A percentile compares a stretch with the other conserved stretches of the same genome.
Conservation (phyloP, 1,284 basidiomycete genomes). For the Omphalotus olearius region DNA sequence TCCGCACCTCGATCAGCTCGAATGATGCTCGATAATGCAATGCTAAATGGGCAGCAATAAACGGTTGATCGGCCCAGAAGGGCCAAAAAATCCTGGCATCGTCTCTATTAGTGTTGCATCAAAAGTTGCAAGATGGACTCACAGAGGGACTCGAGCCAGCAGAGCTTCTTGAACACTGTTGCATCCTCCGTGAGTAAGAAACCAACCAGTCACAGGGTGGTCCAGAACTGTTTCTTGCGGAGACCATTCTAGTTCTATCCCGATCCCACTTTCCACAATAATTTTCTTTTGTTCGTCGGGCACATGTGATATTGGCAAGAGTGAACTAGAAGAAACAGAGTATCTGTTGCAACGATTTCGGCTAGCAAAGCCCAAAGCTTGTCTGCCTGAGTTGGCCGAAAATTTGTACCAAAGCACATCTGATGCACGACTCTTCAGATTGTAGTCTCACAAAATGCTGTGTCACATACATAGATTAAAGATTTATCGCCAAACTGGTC, state of each 20-base stretch:
- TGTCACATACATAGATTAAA: conserved; percentile 17
- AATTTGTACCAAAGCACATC: conserved; percentile 23
- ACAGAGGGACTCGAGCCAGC: conserved; percentile 11
- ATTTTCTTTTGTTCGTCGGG: conserved; percentile 9
- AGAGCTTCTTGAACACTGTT: conserved; percentile 16
- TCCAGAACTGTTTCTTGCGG: conserved; percentile 22
- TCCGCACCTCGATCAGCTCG: conserved; percentile 20
- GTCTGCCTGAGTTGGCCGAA: conserved; percentile 16
- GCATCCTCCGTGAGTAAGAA: conserved; percentile 22
- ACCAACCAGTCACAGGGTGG: conserved; percentile 23
- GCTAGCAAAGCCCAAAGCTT: conserved; percentile 19
- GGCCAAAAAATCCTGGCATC: conserved; percentile 23
- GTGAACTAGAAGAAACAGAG: conserved; percentile 16
- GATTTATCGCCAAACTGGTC: conserved; percentile 16
- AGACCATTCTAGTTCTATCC: conserved; percentile 17
- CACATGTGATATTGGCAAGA: conserved; percentile 1
- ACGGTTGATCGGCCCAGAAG: conserved; percentile 20
- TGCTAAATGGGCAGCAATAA: conserved; percentile 15
- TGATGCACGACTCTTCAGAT: conserved; percentile 4
- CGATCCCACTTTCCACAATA: conserved; percentile 16
- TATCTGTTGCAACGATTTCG: conserved; percentile 15
- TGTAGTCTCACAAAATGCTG: neutral
- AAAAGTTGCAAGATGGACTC: neutral
- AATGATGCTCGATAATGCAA: conserved; percentile 18
- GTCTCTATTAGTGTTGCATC: neutral